Percentiles rank a stretch among this genome's conserved stretches.
Conservation (phyloP, 306 rosid genomes). For the Dryas drummondii region DNA sequence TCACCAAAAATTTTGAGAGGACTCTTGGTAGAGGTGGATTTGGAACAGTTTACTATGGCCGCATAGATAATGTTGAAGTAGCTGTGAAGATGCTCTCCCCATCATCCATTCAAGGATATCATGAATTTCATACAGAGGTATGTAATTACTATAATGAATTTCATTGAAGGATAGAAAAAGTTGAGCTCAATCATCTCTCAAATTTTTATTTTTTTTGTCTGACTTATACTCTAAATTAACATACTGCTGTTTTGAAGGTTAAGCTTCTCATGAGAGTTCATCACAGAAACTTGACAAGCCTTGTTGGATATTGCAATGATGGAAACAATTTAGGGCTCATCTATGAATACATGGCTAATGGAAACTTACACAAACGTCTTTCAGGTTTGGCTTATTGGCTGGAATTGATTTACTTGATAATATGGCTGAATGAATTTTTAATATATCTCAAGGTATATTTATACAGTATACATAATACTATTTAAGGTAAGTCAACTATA, state of each 20-base stretch:
- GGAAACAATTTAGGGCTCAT: conserved; percentile 29
- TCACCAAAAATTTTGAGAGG: conserved; percentile 43
- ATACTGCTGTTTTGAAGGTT: conserved; percentile 29
- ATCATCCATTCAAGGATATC: conserved; percentile 34
- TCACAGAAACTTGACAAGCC: conserved; percentile 50
- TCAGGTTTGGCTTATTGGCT: conserved; percentile 24
- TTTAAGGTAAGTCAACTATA: too few relatives aligned
- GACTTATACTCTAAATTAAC: neutral
- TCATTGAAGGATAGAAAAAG: neutral
- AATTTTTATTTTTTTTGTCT: neutral
- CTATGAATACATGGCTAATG: conserved; percentile 38
- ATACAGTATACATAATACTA: too few relatives aligned
- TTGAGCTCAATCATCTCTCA: neutral
- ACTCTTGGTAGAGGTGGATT: conserved; percentile 48
- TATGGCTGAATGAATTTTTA: too few relatives aligned
- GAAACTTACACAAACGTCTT: conserved; percentile 33
- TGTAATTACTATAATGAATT: neutral
- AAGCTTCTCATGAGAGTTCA: conserved; percentile 47
- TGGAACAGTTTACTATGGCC: conserved; percentile 47
- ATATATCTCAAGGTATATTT: too few relatives aligned
- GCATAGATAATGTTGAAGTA: conserved; percentile 30
- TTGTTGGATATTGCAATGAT: conserved; percentile 42
- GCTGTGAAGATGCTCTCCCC: conserved; percentile 49
- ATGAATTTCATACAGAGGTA: conserved; percentile 45
- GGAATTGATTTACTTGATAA: too few relatives aligned